These are phyloP conservation scores for Eucalyptus tenuipes DNA, from an alignment of 345 rosid species.

Conservation along the genomic window DNA sequence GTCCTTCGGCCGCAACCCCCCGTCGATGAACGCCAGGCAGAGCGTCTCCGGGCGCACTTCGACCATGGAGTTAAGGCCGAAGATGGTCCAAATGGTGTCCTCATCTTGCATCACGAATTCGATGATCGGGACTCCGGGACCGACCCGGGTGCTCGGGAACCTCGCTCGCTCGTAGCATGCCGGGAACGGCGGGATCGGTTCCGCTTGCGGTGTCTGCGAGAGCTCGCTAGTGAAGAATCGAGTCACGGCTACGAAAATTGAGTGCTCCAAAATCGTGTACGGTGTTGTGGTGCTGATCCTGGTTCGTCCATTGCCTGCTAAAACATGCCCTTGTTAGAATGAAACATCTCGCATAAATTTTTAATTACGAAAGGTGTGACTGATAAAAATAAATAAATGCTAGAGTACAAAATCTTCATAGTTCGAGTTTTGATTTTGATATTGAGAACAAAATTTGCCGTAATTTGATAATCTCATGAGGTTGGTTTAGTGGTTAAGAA, in stretches of 20 bases:
- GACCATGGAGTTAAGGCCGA: not conserved
- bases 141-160: not conserved
- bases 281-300: not conserved
- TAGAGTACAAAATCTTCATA: not conserved
- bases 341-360: not conserved
- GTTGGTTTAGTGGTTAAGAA: rapidly evolving
- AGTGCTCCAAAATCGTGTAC: not conserved
- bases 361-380: not conserved
- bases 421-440: not conserved
- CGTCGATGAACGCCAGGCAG: not conserved
- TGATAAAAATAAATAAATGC: not conserved
- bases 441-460: not conserved
- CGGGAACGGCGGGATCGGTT: not conserved
- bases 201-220: not conserved
- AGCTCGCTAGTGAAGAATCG: not conserved
- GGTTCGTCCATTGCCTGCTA: not conserved
- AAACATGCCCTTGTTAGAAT: not conserved
- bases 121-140: not conserved
- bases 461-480: not conserved
- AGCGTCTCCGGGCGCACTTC: not conserved
- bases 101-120: not conserved
- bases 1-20: not conserved
- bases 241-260: not conserved
- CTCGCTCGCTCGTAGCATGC: not conserved
- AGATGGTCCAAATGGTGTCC: not conserved